A percentile compares a stretch with the other conserved stretches of the same genome.
Evolutionary conservation across 2,329 filamentous ascomycete species (phyloP).

Genomic region (Phialophora verrucosa): DNA sequence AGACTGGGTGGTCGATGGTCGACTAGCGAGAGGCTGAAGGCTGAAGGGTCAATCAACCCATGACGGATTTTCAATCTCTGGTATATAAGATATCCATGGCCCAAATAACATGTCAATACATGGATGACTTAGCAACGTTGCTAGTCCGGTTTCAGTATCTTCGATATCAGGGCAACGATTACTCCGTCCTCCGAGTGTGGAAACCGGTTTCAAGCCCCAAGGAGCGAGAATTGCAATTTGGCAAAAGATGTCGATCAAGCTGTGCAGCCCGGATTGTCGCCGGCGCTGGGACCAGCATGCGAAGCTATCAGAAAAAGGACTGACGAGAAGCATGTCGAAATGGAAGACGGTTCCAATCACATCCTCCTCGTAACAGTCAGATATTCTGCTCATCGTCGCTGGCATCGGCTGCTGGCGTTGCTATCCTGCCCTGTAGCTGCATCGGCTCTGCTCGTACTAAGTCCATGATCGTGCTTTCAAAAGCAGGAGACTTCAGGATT

Average conservation of each 20-base stretch:
- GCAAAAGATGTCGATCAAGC: background rate
- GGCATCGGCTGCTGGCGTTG: background rate
- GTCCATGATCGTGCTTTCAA: background rate
- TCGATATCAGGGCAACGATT: background rate
- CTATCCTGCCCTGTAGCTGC: background rate
- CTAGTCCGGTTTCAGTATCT: background rate
- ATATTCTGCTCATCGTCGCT: background rate
- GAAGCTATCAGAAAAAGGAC: background rate
- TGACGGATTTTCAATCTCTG: background rate
- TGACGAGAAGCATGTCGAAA: background rate
- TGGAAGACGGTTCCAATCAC: background rate
- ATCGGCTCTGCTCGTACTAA: background rate
- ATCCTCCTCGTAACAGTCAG: background rate
- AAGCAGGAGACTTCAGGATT: background rate
- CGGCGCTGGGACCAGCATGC: background rate
- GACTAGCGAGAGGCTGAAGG: conserved; percentile 1
- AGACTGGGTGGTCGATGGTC: background rate
- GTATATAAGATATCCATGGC: background rate
- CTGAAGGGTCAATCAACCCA: background rate
- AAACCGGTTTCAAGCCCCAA: background rate
- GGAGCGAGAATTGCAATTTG: background rate
- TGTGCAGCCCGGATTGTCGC: background rate
- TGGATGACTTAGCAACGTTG: conserved; percentile 3
- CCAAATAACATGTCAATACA: background rate
- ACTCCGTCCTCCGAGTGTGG: background rate